Evolutionary conservation across 1,284 basidiomycete genomes (phyloP), one percentile per base, ranked within the genome.

Genomic region (Ceratobasidium sp.): DNA sequence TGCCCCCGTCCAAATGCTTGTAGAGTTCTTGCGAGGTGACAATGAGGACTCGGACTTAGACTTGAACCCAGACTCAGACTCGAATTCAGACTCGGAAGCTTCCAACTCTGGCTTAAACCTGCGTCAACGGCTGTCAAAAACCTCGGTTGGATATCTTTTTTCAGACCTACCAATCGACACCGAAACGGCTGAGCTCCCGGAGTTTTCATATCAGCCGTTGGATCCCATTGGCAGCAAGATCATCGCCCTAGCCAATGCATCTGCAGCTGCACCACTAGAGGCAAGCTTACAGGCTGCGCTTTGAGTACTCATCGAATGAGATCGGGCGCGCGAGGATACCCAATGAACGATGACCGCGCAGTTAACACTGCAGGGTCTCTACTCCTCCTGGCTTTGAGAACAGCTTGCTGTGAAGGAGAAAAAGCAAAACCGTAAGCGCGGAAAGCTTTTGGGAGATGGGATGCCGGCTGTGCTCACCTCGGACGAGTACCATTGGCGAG

Each of bases 1-100:
- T 12, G 12, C 46, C 10, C 64, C 64, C 3, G 28, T 66, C 28
- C 64, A 66, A 20, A 44, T 6, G 15, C 12, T 66, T 48, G 64
- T 66, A 44, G 62, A 46, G 42, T 12, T 59, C 28, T 59, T 59
- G 26, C 81, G 84, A 13, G 20, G 46, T 48, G 46, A 15, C 28
- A 57, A 79, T 3, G 78, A 81, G 59, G 68, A 70, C 5, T 69
- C 80, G 23, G 80, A 81, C 66, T 33, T 33, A 33, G 33, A 33
- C 33, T 33, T 4, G 33, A 33, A 33, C 33, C 33, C 33, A 4
- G 33, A 33, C 33, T 33, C 33, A 4, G 33, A 33, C 33, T 33
- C 33, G 4, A 33, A 33, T 33, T 33, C 33, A 33, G 33, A 33
- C 33, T 33, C 33, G 33, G 33, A 33, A 33, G 33, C 33, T 33